These are phyloP conservation scores for Meyerozyma sp. DNA, from an alignment of 1,139 yeast genomes.

Conservation along the genomic window DNA sequence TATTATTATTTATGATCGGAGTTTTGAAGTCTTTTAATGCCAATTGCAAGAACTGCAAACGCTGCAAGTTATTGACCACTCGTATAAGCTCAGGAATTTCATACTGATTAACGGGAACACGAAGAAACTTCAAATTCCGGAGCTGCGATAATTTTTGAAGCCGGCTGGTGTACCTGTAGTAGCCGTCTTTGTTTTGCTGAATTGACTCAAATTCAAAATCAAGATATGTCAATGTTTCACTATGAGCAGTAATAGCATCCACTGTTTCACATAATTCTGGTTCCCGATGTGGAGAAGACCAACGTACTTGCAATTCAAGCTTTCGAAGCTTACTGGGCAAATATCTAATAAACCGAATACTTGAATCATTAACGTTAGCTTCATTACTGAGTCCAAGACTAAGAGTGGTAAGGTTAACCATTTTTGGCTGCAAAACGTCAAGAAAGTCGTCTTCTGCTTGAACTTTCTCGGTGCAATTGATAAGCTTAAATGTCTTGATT, in stretches of 20 bases:
- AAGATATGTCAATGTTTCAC: background rate
- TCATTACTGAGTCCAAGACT: background rate
- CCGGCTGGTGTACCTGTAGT: background rate
- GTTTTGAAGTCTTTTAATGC: background rate
- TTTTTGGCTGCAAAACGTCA: background rate
- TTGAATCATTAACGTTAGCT: background rate
- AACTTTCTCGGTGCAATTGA: background rate
- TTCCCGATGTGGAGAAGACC: background rate
- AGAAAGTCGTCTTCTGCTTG: background rate
- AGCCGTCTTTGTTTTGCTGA: background rate
- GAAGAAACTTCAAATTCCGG: background rate
- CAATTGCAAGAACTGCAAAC: background rate
- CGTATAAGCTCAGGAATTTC: background rate
- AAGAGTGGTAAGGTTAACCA: background rate
- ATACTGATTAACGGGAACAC: background rate
- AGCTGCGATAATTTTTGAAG: background rate
- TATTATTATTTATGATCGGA: background rate
- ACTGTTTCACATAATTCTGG: background rate
- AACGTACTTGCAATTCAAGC: background rate
- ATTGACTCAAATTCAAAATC: background rate
- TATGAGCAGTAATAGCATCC: background rate
- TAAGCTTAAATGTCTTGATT: background rate
- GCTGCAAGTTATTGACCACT: background rate
- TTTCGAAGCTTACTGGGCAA: background rate
- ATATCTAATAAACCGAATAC: background rate